Evolutionary conservation across 768 basidiomycete species (phyloP), one percentile per base, ranked within the genome.

Genomic region (Mycena vitilis): DNA sequence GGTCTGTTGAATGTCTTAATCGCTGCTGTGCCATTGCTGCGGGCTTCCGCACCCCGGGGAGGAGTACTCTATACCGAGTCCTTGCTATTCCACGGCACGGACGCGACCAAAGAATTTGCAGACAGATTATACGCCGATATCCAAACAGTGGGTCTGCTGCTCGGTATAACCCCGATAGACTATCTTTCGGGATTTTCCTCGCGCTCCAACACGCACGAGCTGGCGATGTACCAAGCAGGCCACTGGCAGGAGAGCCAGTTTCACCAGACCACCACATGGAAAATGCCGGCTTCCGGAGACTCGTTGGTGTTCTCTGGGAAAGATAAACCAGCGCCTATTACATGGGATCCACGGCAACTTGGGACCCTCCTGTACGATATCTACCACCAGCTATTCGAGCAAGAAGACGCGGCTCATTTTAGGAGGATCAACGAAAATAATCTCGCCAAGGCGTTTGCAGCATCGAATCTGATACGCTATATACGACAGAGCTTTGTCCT

Each of bases 1-100:
- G 86, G 85, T 0, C 73, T 86, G 13, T 66, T 87, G 22, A 88
- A 87, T 60, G 60, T 86, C 48, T 72, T 88, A 5, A 58, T 81
- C 38, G 75, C 76, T 5, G 71, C 81, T 0, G 63, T 78, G 1
- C 85, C 85, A 2, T 71, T 88, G 8, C 75, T 86, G 5, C 68
- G 34, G 4, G 75, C 75, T 20, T 73, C 81, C 34, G 55, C 36
- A 20, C 38, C 59, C 1, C 23, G 38, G 2, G 49, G 40, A 25
- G 42, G 51, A 6, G 75, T 81, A 2, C 70, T 88, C 7, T 79
- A 84, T 51, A 85, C 85, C 2, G 80, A 87, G 67, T 76, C 84
- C 8, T 73, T 88, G 4, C 67, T 85, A 8, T 73, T 57, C 58
- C 55, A 68, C 12, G 74, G 75, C 37, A 65, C 74, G 34, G 76